Percentiles rank a stretch among this genome's conserved stretches.
These are phyloP conservation scores for Colletotrichum orchidophilum DNA, from an alignment of 2,329 filamentous ascomycete genomes.

Conservation along the genomic window DNA sequence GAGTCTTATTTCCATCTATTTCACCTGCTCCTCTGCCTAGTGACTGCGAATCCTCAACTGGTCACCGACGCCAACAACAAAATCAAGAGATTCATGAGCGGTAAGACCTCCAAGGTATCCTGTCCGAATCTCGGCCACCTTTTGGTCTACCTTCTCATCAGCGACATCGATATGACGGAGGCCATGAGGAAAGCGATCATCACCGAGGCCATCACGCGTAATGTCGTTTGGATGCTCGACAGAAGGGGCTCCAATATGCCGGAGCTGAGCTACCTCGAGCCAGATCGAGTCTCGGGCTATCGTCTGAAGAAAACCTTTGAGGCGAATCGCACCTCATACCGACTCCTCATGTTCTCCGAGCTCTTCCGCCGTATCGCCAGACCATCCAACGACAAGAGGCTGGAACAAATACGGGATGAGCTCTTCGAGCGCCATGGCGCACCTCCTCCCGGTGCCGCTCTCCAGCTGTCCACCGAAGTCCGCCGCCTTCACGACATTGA, in stretches of 20 bases:
- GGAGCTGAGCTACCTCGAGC: conserved; percentile 58
- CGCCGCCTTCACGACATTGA: conserved; percentile 52
- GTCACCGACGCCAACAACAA: conserved; percentile 51
- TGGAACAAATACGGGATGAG: conserved; percentile 51
- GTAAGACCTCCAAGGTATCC: conserved; percentile 49
- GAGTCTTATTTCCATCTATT: conserved; percentile 62
- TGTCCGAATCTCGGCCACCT: conserved; percentile 60
- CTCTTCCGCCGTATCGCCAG: conserved; percentile 57
- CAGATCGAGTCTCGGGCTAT: conserved; percentile 51
- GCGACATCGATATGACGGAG: conserved; percentile 50
- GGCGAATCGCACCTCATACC: conserved; percentile 56
- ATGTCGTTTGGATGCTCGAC: conserved; percentile 62
- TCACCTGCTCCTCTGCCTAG: conserved; percentile 59
- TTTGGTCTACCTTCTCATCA: conserved; percentile 57
- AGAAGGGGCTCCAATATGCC: conserved; percentile 45
- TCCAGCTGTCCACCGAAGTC: conserved; percentile 51
- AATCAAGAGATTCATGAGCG: conserved; percentile 48
- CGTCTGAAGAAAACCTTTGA: conserved; percentile 57
- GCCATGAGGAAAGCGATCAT: conserved; percentile 52
- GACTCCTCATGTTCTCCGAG: conserved; percentile 62
- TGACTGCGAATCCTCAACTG: conserved; percentile 47
- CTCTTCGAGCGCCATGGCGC: conserved; percentile 58
- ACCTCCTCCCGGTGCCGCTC: conserved; percentile 51
- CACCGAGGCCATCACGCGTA: conserved; percentile 58
- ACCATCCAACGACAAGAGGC: conserved; percentile 43